Percentiles rank a stretch among this genome's conserved stretches.
These are phyloP conservation scores for Colletotrichum plurivorum DNA, from an alignment of 2,329 filamentous ascomycete genomes.

Conservation along the genomic window DNA sequence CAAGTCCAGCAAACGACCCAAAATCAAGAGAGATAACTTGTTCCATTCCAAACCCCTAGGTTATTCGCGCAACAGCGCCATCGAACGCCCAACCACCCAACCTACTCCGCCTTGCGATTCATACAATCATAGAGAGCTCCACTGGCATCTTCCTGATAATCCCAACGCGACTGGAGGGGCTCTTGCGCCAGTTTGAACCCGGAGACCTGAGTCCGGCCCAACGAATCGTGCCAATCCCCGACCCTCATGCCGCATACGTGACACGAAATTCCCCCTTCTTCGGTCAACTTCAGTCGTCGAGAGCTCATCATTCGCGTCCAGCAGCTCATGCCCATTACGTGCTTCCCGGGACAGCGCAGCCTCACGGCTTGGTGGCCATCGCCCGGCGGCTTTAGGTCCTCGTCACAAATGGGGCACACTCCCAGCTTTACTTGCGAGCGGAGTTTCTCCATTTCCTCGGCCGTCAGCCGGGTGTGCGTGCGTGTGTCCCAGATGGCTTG, in stretches of 20 bases:
- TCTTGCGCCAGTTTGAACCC: not conserved
- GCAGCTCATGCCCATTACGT: conserved; percentile 25
- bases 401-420: conserved; percentile 9
- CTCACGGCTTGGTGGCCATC: conserved; percentile 17
- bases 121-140: too few species aligned
- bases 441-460: not conserved
- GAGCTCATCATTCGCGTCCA: conserved; percentile 8
- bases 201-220: not conserved
- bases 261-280: not conserved
- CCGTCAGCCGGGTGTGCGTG: not conserved
- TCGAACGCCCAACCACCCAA: too few species aligned
- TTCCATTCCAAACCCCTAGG: too few species aligned
- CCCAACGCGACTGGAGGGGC: not conserved
- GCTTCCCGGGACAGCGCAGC: conserved; percentile 8
- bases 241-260: conserved; percentile 4
- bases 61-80: too few species aligned
- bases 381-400: not conserved
- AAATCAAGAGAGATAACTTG: too few species aligned
- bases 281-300: not conserved
- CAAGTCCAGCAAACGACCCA: too few species aligned
- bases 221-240: not conserved
- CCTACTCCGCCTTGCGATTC: too few species aligned
- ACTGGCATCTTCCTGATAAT: too few species aligned
- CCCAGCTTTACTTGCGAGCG: not conserved
- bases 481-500: not conserved